Evolutionary conservation across 306 rosid genomes (phyloP).

Genomic region (Macrotyloma uniflorum): DNA sequence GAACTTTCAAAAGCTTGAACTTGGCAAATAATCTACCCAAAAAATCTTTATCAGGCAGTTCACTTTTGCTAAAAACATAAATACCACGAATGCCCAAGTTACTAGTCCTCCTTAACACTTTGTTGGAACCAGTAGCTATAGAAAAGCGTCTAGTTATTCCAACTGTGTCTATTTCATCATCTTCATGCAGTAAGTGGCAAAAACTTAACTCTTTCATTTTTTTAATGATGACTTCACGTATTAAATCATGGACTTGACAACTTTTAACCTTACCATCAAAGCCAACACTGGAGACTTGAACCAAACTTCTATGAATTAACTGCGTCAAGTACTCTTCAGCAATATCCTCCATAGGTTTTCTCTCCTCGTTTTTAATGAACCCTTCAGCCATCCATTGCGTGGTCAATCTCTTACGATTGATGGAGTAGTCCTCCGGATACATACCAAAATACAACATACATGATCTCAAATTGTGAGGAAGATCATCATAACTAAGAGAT

Average conservation of each 20-base stretch:
- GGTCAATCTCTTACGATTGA: constrained; percentile 17
- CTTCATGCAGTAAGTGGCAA: not conserved
- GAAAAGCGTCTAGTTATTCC: not conserved
- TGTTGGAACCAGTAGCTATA: not conserved
- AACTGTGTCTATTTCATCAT: not conserved
- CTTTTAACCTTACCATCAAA: not conserved
- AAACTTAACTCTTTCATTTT: constrained; percentile 12
- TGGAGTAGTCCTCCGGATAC: constrained; percentile 42
- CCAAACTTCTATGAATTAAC: constrained; percentile 42
- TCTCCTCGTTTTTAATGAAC: constrained; percentile 11
- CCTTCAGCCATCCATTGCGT: constrained; percentile 51
- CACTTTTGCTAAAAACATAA: not conserved
- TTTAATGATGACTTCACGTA: not conserved
- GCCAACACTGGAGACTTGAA: constrained; percentile 10
- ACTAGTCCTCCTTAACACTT: not conserved
- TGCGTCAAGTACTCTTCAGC: constrained; percentile 39
- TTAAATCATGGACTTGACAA: constrained; percentile 16
- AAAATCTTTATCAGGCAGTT: not conserved
- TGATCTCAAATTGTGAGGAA: constrained; percentile 36
- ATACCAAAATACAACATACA: constrained; percentile 43
- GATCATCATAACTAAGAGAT: constrained; percentile 39
- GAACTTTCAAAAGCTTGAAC: not conserved
- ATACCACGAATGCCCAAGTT: not conserved
- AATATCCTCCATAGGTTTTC: constrained; percentile 30
- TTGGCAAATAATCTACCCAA: not conserved